These are phyloP conservation scores for Botryotinia globosa DNA, from an alignment of 2,329 filamentous ascomycete genomes.

Conservation along the genomic window DNA sequence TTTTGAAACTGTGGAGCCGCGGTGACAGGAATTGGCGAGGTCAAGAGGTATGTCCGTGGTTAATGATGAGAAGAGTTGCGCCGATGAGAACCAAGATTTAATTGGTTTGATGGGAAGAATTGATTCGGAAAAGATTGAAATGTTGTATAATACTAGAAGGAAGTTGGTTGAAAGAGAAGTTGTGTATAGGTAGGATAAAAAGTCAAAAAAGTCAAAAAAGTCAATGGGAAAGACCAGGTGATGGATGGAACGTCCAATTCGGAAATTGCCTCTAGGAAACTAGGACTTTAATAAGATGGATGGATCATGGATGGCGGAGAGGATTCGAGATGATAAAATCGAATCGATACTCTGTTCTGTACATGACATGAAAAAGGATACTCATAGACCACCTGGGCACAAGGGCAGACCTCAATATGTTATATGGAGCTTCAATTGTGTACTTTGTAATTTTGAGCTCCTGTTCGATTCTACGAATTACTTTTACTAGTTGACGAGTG, in stretches of 20 bases:
- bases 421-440: neutral
- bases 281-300: neutral
- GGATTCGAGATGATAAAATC: neutral
- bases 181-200: neutral
- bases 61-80: neutral
- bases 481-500: neutral
- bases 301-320: neutral
- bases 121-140: neutral
- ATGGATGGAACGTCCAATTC: neutral
- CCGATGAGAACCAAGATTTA: neutral
- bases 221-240: neutral
- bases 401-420: neutral
- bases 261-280: constrained; percentile 3
- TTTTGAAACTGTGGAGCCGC: neutral
- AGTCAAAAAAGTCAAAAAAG: neutral
- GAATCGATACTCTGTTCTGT: neutral
- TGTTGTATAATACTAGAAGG: neutral
- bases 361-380: neutral
- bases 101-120: neutral
- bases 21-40: neutral
- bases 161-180: neutral
- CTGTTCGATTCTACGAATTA: neutral
- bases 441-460: neutral
- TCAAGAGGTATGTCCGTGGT: neutral
- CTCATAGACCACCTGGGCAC: neutral